Evolutionary conservation across 2,329 filamentous ascomycete species (phyloP), one percentile per base, ranked within the genome.

Genomic region (Lasiodiplodia sp.): DNA sequence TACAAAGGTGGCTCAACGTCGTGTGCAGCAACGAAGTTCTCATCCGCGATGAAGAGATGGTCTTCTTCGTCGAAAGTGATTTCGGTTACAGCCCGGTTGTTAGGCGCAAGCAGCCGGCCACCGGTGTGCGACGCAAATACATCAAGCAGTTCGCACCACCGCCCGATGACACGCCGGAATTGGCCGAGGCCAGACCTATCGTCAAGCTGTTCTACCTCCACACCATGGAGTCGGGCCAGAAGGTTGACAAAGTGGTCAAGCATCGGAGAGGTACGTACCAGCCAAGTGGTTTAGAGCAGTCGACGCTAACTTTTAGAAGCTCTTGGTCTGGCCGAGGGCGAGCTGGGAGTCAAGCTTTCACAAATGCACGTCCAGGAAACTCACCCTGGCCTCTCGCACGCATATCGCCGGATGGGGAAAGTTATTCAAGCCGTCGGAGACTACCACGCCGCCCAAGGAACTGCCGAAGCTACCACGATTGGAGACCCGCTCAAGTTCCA

Each of bases 91-190:
- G 94, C 76, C 96, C 96, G 1, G 92, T 98, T 76, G 91, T 97
- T 57, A 91, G 95, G 79, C 93, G 94, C 86, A 97, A 96, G 84
- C 96, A 99, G 80, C 96, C 96, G 25, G 96, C 96, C 10, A 99
- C 96, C 1, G 96, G 96, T 53, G 93, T 99, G 73, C 90, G 96
- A 71, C 88, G 96, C 77, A 97, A 97, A 83, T 91, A 98, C 70
- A 85, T 99, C 78, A 99, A 99, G 85, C 96, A 99, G 80, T 99
- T 99, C 81, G 95, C 96, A 47, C 96, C 96, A 38, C 96, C 96
- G 0, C 94, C 96, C 14, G 96, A 99, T 80, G 96, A 99, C 79
- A 98, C 96, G 1, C 94, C 95, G 11, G 96, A 99, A 83, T 86
- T 99, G 67, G 91, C 95, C 71, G 91, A 96, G 74, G 94, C 94